Conservation (phyloP, 768 basidiomycete species). For the Amanita rubescens region DNA sequence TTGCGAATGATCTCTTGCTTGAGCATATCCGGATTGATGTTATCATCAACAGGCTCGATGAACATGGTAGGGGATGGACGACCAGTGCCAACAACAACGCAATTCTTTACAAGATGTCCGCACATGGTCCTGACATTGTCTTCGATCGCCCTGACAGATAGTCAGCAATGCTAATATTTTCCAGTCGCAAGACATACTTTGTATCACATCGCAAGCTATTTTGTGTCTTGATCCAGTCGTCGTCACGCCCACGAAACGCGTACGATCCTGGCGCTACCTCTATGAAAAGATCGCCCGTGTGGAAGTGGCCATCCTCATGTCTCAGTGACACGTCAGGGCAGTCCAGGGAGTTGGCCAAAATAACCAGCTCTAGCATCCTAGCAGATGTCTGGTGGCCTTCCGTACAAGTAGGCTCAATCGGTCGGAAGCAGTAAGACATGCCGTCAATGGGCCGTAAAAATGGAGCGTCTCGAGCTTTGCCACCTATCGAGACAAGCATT, state of each 20-base stretch:
- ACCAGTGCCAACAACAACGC: slow-evolving; percentile 71
- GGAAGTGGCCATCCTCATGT: slow-evolving; percentile 60
- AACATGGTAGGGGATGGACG: slow-evolving; percentile 73
- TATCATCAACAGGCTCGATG: slow-evolving; percentile 50
- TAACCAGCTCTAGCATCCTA: slow-evolving; percentile 59
- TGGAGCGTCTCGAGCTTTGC: slow-evolving; percentile 40
- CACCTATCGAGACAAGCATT: slow-evolving; percentile 55
- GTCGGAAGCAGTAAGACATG: slow-evolving; percentile 58
- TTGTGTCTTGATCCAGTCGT: slow-evolving; percentile 84
- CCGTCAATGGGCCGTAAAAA: slow-evolving; percentile 52
- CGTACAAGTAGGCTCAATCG: slow-evolving; percentile 36
- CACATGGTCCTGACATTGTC: slow-evolving; percentile 67
- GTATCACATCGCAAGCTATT: slow-evolving; percentile 76
- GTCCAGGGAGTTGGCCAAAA: slow-evolving; percentile 58
- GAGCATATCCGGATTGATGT: slow-evolving; percentile 46
- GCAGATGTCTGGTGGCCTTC: slow-evolving; percentile 48
- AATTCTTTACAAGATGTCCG: slow-evolving; percentile 57
- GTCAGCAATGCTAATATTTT: background rate
- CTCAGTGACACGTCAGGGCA: slow-evolving; percentile 58
- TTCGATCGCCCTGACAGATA: slow-evolving; percentile 45
- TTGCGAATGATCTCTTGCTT: slow-evolving; percentile 72
- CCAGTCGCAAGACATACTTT: slow-evolving; percentile 22
- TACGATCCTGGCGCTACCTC: slow-evolving; percentile 54
- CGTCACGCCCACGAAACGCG: slow-evolving; percentile 63
- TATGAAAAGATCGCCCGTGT: slow-evolving; percentile 75